Evolutionary conservation across 768 basidiomycete genomes (phyloP), one percentile per base, ranked within the genome.

Genomic region (Sporobolomyces pararoseus): DNA sequence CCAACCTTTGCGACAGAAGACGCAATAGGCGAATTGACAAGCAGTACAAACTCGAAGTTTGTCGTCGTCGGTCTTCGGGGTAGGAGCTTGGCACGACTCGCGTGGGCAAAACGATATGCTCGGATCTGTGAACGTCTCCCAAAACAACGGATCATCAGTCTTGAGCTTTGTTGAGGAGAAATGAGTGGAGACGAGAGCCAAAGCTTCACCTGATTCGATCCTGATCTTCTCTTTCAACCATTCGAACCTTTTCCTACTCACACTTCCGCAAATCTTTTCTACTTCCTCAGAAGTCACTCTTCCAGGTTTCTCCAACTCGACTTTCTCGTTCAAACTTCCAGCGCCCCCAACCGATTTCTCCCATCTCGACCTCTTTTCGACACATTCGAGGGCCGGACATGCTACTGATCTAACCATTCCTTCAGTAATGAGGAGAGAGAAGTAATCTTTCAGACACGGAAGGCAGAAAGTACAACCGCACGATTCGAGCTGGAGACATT

Each of bases 361-460:
- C 70, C 65, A 67, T 42, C 7, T 34, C 31, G 70, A 59, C 17
- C 74, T 42, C 27, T 60, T 46, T 46, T 63, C 44, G 14, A 71
- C 74, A 39, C 76, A 76, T n/a, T 52, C 63, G 27, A 35, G 17
- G 27, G 57, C 63, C 1, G 76, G 75, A 44, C 76, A 77, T 19
- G 68, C 58, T 16, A 77, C 75, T 7, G 63, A 63, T 39, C 67
- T 35, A 0, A 76, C 72, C 23, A 76, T 59, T 6, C 76, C 76
- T 59, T 77, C 76, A 27, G 68, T 65, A 61, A 77, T 77, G 29
- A 74, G 66, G 16, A 77, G 61, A 35, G 60, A 55, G 58, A 73
- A 77, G 55, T 75, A 77, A 49, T 65, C 63, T 31, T 34, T 12
- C n/a, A 76, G 61, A 64, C 75, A 77, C 14, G 68, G 46, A 7